phyloP scores from a whole-genome alignment of 257 asterid genomes.

The Rhazya stricta region DNA sequence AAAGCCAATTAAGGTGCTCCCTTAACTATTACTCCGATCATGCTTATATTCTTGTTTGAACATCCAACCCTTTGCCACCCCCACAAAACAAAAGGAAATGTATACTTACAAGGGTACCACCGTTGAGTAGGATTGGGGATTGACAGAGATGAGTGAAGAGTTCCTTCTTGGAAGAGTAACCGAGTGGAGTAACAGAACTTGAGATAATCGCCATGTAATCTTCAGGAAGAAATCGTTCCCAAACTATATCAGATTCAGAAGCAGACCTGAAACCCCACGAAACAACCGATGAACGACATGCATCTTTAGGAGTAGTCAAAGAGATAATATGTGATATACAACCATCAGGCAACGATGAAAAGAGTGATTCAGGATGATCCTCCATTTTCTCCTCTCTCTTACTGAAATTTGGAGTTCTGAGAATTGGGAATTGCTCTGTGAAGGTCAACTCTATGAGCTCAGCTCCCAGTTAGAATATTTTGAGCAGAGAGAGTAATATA shows the following conservation, averaged over 20 bases:
- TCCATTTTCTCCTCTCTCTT: not conserved
- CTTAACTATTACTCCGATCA: too few species aligned
- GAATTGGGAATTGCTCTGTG: too few species aligned
- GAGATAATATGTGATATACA: slow-evolving; percentile 22
- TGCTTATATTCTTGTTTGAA: too few species aligned
- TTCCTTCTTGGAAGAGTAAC: not conserved
- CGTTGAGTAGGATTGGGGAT: slow-evolving; percentile 12
- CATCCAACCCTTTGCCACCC: too few species aligned
- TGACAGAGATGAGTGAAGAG: slow-evolving; percentile 9
- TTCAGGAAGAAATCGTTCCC: slow-evolving; percentile 19
- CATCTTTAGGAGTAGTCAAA: slow-evolving; percentile 23
- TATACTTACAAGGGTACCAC: slow-evolving; percentile 13
- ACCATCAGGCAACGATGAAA: slow-evolving; percentile 18
- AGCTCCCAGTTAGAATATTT: too few species aligned
- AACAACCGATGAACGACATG: slow-evolving; percentile 12
- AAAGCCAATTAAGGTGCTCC: too few species aligned
- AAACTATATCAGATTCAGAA: slow-evolving; percentile 29
- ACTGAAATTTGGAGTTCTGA: too few species aligned
- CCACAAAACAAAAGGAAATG: too few species aligned
- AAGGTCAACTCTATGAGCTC: too few species aligned
- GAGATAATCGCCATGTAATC: slow-evolving; percentile 12
- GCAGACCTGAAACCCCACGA: slow-evolving; percentile 23
- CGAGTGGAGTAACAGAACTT: not conserved
- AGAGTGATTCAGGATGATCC: not conserved
- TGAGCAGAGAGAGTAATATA: too few species aligned